phyloP scores from a whole-genome alignment of 805 yeast species.

The Wickerhamiella spandovensis region DNA sequence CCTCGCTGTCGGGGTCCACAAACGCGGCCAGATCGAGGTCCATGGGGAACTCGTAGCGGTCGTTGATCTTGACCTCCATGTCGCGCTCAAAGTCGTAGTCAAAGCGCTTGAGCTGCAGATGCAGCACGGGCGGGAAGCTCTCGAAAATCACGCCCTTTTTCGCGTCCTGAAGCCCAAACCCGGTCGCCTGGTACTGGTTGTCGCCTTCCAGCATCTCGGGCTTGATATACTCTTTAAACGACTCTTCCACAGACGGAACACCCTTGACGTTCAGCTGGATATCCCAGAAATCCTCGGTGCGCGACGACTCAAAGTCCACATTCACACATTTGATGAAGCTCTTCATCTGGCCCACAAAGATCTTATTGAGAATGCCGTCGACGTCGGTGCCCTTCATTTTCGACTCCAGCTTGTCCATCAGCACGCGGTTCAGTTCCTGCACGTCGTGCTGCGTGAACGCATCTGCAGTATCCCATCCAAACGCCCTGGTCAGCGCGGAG shows the following conservation, averaged over 20 bases:
- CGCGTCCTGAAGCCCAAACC: slow-evolving; percentile 85
- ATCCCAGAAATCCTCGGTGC: slow-evolving; percentile 96
- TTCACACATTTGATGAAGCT: slow-evolving; percentile 84
- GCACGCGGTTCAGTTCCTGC: slow-evolving; percentile 85
- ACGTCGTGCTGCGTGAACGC: slow-evolving; percentile 98
- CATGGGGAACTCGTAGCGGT: slow-evolving; percentile 79
- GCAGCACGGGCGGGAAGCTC: slow-evolving; percentile 83
- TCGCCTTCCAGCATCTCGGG: slow-evolving; percentile 87
- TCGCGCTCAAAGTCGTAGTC: slow-evolving; percentile 89
- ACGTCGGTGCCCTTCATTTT: slow-evolving; percentile 83
- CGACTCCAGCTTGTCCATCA: slow-evolving; percentile 86
- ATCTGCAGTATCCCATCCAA: slow-evolving; percentile 95
- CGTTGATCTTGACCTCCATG: slow-evolving; percentile 80
- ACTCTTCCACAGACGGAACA: slow-evolving; percentile 51
- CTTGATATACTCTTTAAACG: slow-evolving; percentile 78
- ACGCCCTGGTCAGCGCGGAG: slow-evolving; percentile 70
- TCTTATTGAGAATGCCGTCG: slow-evolving; percentile 58
- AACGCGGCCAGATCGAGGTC: slow-evolving; percentile 68
- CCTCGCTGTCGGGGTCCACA: slow-evolving; percentile 32
- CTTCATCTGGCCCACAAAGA: slow-evolving; percentile 95
- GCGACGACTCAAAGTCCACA: slow-evolving; percentile 83
- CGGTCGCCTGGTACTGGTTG: slow-evolving; percentile 88
- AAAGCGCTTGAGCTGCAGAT: slow-evolving; percentile 83
- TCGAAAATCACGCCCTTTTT: slow-evolving; percentile 90
- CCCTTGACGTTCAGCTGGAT: slow-evolving; percentile 89